Conservation (phyloP, 805 yeast genomes). For the Candida tammaniensis region DNA sequence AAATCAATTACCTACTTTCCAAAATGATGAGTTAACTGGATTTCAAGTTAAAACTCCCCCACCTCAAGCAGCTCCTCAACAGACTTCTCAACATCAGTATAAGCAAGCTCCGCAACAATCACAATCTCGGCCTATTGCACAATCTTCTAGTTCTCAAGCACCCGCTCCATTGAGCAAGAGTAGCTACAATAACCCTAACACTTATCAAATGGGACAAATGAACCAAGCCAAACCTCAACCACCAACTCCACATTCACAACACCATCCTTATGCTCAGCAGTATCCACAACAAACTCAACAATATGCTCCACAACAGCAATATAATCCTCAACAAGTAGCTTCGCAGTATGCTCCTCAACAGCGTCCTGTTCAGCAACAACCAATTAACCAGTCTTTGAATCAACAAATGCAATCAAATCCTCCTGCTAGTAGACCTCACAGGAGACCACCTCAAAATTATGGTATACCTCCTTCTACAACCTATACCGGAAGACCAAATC, state of each 20-base stretch:
- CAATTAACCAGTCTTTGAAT: conserved; percentile 1
- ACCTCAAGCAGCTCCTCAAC: conserved; percentile 7
- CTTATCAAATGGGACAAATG: conserved; percentile 8
- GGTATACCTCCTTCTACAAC: conserved; percentile 5
- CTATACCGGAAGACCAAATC: conserved; percentile 8
- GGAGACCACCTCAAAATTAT: conserved; percentile 12
- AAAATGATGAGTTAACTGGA: conserved; percentile 12
- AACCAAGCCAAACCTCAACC: conserved; percentile 1
- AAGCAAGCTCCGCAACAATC: conserved; percentile 1
- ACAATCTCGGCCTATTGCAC: conserved; percentile 1
- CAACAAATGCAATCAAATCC: conserved; percentile 5
- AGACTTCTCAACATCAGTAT: conserved; percentile 6
- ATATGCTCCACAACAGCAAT: conserved; percentile 12
- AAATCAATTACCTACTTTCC: conserved; percentile 17
- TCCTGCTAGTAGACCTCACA: conserved; percentile 9
- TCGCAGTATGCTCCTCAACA: conserved; percentile 12
- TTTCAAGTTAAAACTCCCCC: conserved; percentile 8
- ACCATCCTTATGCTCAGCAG: no score
- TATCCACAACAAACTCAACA: not conserved
- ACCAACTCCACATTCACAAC: conserved; percentile 11
- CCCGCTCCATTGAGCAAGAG: conserved; percentile 12
- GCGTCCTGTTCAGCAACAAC: conserved; percentile 2
- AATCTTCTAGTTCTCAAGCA: conserved; percentile 10
- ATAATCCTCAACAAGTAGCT: conserved; percentile 14
- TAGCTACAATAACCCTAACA: conserved; percentile 9